Base-by-base conservation (phyloP, 176 grass and related monocot species). In the Lolium multiflorum region DNA sequence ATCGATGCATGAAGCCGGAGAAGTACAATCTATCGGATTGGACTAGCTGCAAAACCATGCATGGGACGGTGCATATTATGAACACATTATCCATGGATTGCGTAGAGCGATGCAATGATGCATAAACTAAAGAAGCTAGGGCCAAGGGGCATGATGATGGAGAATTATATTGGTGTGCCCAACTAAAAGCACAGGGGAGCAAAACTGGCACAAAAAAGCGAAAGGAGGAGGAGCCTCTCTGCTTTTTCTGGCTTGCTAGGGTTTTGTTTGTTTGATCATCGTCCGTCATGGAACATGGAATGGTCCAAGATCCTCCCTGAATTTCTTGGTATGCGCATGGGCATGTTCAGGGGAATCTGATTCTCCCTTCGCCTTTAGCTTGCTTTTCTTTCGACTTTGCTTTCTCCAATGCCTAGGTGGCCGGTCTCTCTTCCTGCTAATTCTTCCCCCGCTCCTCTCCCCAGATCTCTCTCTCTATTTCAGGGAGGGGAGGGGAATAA, bases 151-250 rank as follows among this genome's bases (percentile, higher is more conserved):
- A 74, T 74, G 71, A 74, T 74, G 71, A 74, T 15, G 71, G 14
- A 3, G 44, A 74, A 74, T 74, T 74, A 74, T 74, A 74, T 4
- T 22, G 71, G 71, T 74, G 71, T 74, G 44, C 44, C 71, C 71
- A 65, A 65, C 62, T 6, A 2, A 26, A 74, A 74, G 71, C 44
- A 74, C 70, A 26, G 41, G 46, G 71, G 71, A 74, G 71, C 71
- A 74, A 74, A 74, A 74, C 71, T 74, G 71, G 44, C 71, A 74
- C 71, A n/a, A 74, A 74, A 74, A 74, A 74, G 71, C n/a, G n/a
- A 74, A 74, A 74, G 71, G 44, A 11, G 43, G 10, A 9, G 21
- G 62, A 65, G 62, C 62, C 71, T 74, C 12, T 73, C 18, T 71
- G 67, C 35, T 9, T 71, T 39, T 39, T 2, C 38, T 39, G 38